Evolutionary conservation across 805 yeast genomes (phyloP).

Genomic region (Yamadazyma akitaensis): DNA sequence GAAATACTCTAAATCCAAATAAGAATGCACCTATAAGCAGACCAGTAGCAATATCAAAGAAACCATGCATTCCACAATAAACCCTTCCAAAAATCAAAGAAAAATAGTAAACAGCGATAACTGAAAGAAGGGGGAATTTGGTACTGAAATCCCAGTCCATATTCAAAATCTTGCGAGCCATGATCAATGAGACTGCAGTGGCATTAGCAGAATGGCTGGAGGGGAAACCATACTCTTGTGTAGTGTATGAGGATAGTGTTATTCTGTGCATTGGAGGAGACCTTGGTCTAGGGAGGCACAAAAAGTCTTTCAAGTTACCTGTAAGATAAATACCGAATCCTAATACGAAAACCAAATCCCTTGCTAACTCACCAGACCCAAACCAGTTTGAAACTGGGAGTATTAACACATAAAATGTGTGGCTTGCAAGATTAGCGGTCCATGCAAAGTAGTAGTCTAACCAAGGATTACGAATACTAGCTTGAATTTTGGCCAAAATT

Average conservation of each 20-base stretch:
- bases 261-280: conserved; percentile 90
- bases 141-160: conserved; percentile 5
- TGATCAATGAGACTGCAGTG: conserved; percentile 66
- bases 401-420: conserved; percentile 87
- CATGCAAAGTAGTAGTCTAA: conserved; percentile 78
- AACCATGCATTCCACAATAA: conserved; percentile 98
- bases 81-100: conserved; percentile 76
- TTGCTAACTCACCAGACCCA: conserved; percentile 54
- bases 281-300: conserved; percentile 88
- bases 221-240: conserved; percentile 94
- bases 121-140: conserved; percentile 12
- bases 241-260: conserved; percentile 86
- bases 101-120: conserved; percentile 47
- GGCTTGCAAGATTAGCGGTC: conserved; percentile 88
- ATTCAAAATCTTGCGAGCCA: conserved; percentile 12
- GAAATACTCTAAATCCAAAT: conserved; percentile 43
- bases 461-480: conserved; percentile 40
- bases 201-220: conserved; percentile 95
- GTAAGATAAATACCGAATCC: conserved; percentile 70
- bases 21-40: conserved; percentile 56
- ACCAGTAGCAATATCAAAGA: conserved; percentile 71
- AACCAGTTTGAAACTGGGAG: conserved; percentile 85
- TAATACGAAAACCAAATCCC: conserved; percentile 58
- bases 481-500: conserved; percentile 56
- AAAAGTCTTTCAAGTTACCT: conserved; percentile 76